Evolutionary conservation across 2,329 filamentous ascomycete species (phyloP).

Genomic region (Emydomyces testavorans): DNA sequence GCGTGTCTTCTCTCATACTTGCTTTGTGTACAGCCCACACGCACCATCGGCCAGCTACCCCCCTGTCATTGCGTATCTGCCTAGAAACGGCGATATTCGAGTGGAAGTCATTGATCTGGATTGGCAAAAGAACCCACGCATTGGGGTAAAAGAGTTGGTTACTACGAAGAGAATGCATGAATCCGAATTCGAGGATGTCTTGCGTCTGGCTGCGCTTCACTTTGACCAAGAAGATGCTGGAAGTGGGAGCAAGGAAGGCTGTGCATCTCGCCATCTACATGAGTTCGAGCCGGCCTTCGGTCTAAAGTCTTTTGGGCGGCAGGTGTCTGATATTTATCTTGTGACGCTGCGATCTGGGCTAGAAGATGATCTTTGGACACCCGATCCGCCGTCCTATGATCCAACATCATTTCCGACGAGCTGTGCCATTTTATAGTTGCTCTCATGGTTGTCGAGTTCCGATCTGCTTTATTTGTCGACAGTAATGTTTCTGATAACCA

Average conservation of each 20-base stretch:
- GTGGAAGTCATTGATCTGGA: not conserved
- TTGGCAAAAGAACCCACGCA: slow-evolving; percentile 2
- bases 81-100: not conserved
- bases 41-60: not conserved
- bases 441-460: too few species aligned
- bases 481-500: too few species aligned
- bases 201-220: too few species aligned
- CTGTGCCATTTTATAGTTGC: not conserved
- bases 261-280: too few species aligned
- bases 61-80: slow-evolving; percentile 1
- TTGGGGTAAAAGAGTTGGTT: not conserved
- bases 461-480: too few species aligned
- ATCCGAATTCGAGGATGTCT: not conserved
- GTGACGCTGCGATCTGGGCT: slow-evolving; percentile 1
- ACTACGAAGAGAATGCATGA: not conserved
- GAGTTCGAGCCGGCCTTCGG: too few species aligned
- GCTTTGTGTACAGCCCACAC: not conserved
- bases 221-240: too few species aligned
- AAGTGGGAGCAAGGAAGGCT: too few species aligned
- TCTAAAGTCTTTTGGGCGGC: not conserved
- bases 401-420: slow-evolving; percentile 1
- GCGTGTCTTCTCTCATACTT: not conserved
- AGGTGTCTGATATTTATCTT: not conserved
- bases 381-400: not conserved
- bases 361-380: not conserved